Conservation (phyloP, 495 filamentous ascomycete species). For the Xylaria nigripes region DNA sequence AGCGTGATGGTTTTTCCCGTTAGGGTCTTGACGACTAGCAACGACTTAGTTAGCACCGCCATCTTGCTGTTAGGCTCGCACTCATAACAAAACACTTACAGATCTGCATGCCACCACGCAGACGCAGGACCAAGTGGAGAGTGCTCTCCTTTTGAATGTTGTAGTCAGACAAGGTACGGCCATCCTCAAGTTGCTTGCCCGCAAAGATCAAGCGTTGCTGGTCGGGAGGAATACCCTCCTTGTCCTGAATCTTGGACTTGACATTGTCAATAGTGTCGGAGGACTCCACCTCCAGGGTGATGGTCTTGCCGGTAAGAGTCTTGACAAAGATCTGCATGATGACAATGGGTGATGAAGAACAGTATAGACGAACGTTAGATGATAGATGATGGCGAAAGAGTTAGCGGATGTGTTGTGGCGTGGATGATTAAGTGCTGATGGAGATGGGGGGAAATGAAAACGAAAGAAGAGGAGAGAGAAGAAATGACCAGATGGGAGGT, state of each 20-base stretch:
- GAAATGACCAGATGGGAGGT: constrained; percentile 8
- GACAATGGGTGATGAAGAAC: constrained; percentile 9
- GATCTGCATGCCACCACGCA: constrained; percentile 98
- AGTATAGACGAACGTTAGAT: constrained; percentile 4
- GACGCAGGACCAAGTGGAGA: constrained; percentile 90
- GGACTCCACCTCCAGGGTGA: constrained; percentile 98
- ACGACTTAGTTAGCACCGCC: constrained; percentile 14
- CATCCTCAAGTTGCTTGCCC: constrained; percentile 96
- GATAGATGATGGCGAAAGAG: not conserved
- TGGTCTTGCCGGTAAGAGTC: constrained; percentile 93
- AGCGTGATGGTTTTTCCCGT: constrained; percentile 98
- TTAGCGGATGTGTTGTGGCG: constrained; percentile 19
- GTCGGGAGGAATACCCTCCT: constrained; percentile 97
- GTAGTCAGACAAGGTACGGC: constrained; percentile 92
- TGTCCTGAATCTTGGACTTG: constrained; percentile 98
- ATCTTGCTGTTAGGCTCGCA: not conserved
- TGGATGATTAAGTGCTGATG: too few species aligned
- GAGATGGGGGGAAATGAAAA: too few species aligned
- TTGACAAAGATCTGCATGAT: constrained; percentile 87
- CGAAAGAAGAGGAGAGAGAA: not conserved
- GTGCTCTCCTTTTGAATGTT: constrained; percentile 99
- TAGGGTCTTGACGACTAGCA: constrained; percentile 73
- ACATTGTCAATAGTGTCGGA: constrained; percentile 98
- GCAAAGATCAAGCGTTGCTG: constrained; percentile 98
- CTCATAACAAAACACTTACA: constrained; percentile 45